phyloP scores from a whole-genome alignment of 305 asterid species.

The Striga hermonthica region DNA sequence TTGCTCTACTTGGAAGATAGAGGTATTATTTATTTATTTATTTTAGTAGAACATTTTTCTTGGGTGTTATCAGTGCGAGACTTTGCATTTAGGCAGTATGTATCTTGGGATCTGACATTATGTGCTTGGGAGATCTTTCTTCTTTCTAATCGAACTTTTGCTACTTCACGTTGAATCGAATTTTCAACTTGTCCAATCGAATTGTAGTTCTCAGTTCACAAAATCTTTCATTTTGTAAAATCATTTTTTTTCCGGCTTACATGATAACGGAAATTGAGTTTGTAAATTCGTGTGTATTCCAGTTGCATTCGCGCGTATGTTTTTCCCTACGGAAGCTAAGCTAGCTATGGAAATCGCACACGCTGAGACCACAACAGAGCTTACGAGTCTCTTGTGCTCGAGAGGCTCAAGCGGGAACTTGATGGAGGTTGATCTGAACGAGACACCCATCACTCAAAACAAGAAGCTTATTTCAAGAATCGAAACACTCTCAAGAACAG shows the following conservation, averaged over 20 bases:
- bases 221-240: no score
- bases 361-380: slow-evolving; percentile 60
- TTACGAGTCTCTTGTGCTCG: slow-evolving; percentile 46
- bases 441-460: slow-evolving; percentile 52
- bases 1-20: slow-evolving; percentile 64
- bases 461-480: slow-evolving; percentile 48
- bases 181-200: no score
- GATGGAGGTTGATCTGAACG: slow-evolving; percentile 73
- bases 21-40: slow-evolving; percentile 48
- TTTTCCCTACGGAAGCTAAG: slow-evolving; percentile 81
- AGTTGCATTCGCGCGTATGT: slow-evolving; percentile 72
- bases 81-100: no score
- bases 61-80: no score
- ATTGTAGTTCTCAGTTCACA: no score
- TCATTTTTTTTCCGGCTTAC: no score
- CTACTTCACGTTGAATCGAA: no score
- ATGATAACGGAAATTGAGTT: no score
- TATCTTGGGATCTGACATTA: no score
- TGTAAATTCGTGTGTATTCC: slow-evolving; percentile 25
- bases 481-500: slow-evolving; percentile 67
- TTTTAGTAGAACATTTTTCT: no score
- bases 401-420: slow-evolving; percentile 57
- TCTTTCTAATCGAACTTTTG: no score
- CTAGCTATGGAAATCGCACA: slow-evolving; percentile 75
- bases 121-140: no score